Evolutionary conservation across 148 eudicot genomes (phyloP).

Genomic region (Camellia sinensis): DNA sequence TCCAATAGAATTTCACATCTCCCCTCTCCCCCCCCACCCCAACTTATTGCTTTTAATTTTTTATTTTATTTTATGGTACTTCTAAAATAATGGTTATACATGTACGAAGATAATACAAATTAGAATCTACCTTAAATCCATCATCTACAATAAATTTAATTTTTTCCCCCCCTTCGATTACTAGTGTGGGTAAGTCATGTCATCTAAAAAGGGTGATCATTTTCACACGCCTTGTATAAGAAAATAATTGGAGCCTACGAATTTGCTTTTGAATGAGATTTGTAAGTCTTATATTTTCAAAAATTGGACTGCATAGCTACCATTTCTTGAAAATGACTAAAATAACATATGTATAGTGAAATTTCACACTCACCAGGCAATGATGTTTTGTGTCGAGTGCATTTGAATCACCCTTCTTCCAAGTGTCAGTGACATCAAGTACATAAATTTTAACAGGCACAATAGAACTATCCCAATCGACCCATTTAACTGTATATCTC

Average conservation of each 20-base stretch:
- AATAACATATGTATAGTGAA: not conserved
- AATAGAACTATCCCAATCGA: constrained; percentile 61
- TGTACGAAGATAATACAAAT: too few species aligned
- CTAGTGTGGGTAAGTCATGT: not conserved
- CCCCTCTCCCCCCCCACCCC: too few species aligned
- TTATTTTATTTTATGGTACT: too few species aligned
- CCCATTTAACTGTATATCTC: constrained; percentile 64
- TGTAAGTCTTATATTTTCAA: not conserved
- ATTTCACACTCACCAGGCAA: constrained; percentile 46
- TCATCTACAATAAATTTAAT: too few species aligned
- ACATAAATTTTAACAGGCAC: constrained; percentile 73
- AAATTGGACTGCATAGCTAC: not conserved
- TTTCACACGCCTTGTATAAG: not conserved
- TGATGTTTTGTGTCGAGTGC: constrained; percentile 30
- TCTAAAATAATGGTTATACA: too few species aligned
- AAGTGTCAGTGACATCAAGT: constrained; percentile 71
- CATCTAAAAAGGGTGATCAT: not conserved
- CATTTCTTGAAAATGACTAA: not conserved
- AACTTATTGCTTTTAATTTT: too few species aligned
- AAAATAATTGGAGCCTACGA: not conserved
- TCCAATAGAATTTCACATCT: not conserved
- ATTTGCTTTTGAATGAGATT: not conserved
- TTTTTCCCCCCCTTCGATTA: too few species aligned
- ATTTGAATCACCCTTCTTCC: constrained; percentile 34
- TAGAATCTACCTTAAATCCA: too few species aligned